A percentile compares a stretch with the other conserved stretches of the same genome.
Conservation (phyloP, 805 yeast genomes). For the Danielia reshetovae region DNA sequence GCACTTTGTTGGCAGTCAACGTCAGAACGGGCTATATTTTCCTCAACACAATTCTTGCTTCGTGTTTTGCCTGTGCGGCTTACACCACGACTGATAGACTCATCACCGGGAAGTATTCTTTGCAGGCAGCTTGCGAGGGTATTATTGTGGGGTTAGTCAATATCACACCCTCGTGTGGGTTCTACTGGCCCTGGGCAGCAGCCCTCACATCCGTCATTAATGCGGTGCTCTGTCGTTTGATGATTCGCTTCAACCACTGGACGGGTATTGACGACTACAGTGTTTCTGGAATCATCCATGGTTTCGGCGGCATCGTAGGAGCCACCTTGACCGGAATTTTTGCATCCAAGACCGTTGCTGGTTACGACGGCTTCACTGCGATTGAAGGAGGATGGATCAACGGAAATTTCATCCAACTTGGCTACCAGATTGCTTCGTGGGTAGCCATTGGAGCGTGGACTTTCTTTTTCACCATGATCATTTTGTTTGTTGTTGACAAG, state of each 20-base stretch:
- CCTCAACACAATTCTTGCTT: constrained; percentile 49
- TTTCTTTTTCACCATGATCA: constrained; percentile 34
- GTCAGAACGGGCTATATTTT: constrained; percentile 44
- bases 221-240: constrained; percentile 34
- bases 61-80: constrained; percentile 43
- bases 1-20: constrained; percentile 39
- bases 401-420: constrained; percentile 43
- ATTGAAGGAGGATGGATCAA: constrained; percentile 46
- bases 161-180: constrained; percentile 47
- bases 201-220: constrained; percentile 39
- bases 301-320: constrained; percentile 46
- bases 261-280: constrained; percentile 44
- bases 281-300: constrained; percentile 44
- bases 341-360: constrained; percentile 42
- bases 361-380: constrained; percentile 40
- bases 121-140: constrained; percentile 44
- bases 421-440: constrained; percentile 45
- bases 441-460: constrained; percentile 43
- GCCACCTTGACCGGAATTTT: constrained; percentile 42
- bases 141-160: constrained; percentile 44
- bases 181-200: constrained; percentile 45
- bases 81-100: constrained; percentile 42
- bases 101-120: constrained; percentile 37
- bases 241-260: constrained; percentile 35
- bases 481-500: constrained; percentile 45